Evolutionary conservation across 1,284 basidiomycete species (phyloP), one percentile per base, ranked within the genome.

Genomic region (Pterulicium gracile): DNA sequence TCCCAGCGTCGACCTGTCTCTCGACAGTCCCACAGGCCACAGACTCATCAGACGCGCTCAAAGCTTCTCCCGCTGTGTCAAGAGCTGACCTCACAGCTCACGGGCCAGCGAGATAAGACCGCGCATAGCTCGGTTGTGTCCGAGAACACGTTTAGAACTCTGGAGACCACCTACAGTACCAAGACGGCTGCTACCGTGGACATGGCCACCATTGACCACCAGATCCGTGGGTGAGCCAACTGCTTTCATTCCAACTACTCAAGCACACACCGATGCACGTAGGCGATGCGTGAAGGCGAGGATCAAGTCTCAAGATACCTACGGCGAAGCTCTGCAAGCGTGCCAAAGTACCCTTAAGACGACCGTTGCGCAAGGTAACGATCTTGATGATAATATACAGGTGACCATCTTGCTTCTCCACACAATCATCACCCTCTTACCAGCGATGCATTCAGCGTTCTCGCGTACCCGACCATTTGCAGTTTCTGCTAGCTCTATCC

Each of bases 271-370:
- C 42, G 18, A 43, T 44, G 35, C 24, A 39, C 51, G 45, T 51
- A 84, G 81, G 12, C 74, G 70, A 57, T 62, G 70, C 17, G 67
- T 80, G 57, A 88, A 87, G 58, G 81, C 81, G n/a, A 72, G 74
- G 24, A 73, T 88, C 47, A 75, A 80, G 49, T 73, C 74, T 12
- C 66, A 73, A 43, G 78, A 85, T 55, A 57, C 54, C 3, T 66
- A 83, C 3, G 79, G 76, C 5, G 66, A 73, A 22, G 81, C 81
- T 0, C 58, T 88, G 4, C 65, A 75, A 47, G 62, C 62, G 21
- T 69, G 70, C 1, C 77, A 75, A 51, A 52, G 56, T 24, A 64
- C 61, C 47, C 62, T 87, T 18, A 81, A 76, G 52, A 52, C 54
- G 10, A 67, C 72, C 20, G 61, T 73, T 1, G 66, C 67, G 27